Conservation (phyloP, 179 eudicot genomes). For the Drosera spatulata region DNA sequence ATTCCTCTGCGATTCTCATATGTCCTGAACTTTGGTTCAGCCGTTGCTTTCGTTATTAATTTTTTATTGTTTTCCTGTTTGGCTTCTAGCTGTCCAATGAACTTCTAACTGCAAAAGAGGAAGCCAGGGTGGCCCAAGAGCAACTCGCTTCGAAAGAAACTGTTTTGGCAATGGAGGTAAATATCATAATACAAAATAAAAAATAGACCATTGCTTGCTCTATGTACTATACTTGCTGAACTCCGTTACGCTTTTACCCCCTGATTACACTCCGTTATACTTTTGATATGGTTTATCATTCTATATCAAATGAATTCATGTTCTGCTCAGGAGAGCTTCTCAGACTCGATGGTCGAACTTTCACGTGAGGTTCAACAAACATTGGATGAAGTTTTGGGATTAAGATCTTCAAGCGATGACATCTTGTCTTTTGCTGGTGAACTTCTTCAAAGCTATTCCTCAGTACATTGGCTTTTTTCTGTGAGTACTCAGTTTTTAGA, state of each 20-base stretch:
- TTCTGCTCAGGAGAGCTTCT: slow-evolving; percentile 28
- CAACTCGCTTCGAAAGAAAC: slow-evolving; percentile 25
- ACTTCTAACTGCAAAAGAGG: slow-evolving; percentile 51
- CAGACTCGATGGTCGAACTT: slow-evolving; percentile 35
- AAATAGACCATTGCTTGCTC: too few relatives aligned
- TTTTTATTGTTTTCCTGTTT: background rate
- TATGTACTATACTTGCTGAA: too few relatives aligned
- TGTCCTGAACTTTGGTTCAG: too few relatives aligned
- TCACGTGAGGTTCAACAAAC: slow-evolving; percentile 46
- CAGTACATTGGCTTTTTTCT: slow-evolving; percentile 23
- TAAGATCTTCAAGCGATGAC: slow-evolving; percentile 29
- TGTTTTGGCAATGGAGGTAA: slow-evolving; percentile 22
- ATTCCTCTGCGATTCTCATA: too few relatives aligned
- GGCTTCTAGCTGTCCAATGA: slow-evolving; percentile 43
- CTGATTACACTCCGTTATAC: too few relatives aligned
- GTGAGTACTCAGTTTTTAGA: slow-evolving; percentile 31
- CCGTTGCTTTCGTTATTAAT: too few relatives aligned
- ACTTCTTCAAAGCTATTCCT: slow-evolving; percentile 28
- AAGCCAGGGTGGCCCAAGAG: slow-evolving; percentile 43
- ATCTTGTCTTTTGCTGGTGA: slow-evolving; percentile 49
- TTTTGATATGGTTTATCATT: too few relatives aligned
- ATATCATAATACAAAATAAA: background rate
- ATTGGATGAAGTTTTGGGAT: slow-evolving; percentile 43
- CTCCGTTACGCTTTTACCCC: too few relatives aligned
- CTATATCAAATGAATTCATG: too few relatives aligned